Conservation (phyloP, 176 grass and related monocot species). For the Metroxylon sagu region DNA sequence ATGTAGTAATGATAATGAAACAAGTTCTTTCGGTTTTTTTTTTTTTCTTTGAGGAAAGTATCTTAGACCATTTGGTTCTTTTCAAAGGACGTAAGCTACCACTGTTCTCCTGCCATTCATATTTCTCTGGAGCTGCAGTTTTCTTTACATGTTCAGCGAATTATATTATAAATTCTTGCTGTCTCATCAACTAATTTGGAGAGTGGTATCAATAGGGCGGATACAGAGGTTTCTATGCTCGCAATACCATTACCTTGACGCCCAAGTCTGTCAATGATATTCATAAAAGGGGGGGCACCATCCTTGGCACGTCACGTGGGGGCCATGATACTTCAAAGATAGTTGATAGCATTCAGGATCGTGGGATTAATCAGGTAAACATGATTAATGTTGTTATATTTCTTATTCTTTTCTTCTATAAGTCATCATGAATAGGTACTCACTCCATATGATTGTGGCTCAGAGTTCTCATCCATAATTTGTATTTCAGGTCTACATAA, state of each 20-base stretch:
- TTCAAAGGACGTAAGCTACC: too few species aligned
- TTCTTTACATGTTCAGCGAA: too few species aligned
- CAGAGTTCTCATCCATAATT: neutral
- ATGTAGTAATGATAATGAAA: too few species aligned
- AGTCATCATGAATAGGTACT: too few species aligned
- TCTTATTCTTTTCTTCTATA: neutral
- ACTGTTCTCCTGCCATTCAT: too few species aligned
- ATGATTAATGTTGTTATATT: neutral
- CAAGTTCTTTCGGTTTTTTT: too few species aligned
- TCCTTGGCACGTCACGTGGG: conserved; percentile 82
- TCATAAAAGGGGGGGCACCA: conserved; percentile 89
- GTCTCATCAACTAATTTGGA: conserved; percentile 11
- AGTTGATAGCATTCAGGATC: conserved; percentile 82
- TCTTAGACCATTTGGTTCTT: too few species aligned
- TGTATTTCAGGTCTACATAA: conserved; percentile 55
- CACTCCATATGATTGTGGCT: too few species aligned
- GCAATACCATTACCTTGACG: conserved; percentile 62
- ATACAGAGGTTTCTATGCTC: conserved; percentile 88
- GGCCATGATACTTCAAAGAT: conserved; percentile 87
- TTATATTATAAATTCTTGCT: too few species aligned
- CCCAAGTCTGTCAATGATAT: conserved; percentile 76
- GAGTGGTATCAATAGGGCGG: conserved; percentile 56
- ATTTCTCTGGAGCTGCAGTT: too few species aligned
- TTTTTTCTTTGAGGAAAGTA: too few species aligned
- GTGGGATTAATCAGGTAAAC: conserved; percentile 73